Conservation (phyloP, 345 rosid genomes). For the Linum tenue region DNA sequence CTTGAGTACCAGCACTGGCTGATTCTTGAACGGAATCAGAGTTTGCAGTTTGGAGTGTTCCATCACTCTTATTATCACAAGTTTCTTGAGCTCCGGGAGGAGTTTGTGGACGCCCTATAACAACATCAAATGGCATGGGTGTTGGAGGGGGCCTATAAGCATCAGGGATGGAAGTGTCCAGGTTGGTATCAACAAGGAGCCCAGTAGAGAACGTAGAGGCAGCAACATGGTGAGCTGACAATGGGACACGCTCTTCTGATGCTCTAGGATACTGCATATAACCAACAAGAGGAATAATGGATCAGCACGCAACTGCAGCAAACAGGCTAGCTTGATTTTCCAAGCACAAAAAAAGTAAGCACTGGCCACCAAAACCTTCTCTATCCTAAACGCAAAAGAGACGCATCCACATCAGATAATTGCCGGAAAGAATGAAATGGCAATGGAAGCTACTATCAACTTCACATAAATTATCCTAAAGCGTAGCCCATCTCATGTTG, state of each 20-base stretch:
- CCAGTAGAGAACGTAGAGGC: constrained; percentile 30
- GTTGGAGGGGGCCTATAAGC: constrained; percentile 25
- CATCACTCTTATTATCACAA: too few species aligned
- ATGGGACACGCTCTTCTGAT: constrained; percentile 19
- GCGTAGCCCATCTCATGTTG: too few species aligned
- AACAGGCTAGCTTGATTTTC: neutral
- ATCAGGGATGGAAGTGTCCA: constrained; percentile 30
- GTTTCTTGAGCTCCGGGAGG: neutral
- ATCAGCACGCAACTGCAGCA: neutral
- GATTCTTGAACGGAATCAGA: constrained; percentile 18
- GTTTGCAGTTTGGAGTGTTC: neutral
- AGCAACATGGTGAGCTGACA: constrained; percentile 15
- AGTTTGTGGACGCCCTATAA: constrained; percentile 17
- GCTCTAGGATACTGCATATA: constrained; percentile 25
- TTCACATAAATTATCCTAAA: too few species aligned
- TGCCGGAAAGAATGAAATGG: neutral
- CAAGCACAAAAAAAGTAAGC: too few species aligned
- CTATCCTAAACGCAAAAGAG: neutral
- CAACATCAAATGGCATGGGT: constrained; percentile 23
- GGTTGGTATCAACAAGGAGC: constrained; percentile 45
- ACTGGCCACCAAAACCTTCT: too few species aligned
- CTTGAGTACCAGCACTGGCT: constrained; percentile 16
- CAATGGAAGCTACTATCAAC: too few species aligned
- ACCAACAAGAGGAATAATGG: constrained; percentile 11
- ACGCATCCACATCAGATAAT: neutral